A percentile compares a stretch with the other conserved stretches of the same genome.
Evolutionary conservation across 23 red algal genomes (phyloP).

Genomic region (Cyanidiococcus yangmingshanensis): DNA sequence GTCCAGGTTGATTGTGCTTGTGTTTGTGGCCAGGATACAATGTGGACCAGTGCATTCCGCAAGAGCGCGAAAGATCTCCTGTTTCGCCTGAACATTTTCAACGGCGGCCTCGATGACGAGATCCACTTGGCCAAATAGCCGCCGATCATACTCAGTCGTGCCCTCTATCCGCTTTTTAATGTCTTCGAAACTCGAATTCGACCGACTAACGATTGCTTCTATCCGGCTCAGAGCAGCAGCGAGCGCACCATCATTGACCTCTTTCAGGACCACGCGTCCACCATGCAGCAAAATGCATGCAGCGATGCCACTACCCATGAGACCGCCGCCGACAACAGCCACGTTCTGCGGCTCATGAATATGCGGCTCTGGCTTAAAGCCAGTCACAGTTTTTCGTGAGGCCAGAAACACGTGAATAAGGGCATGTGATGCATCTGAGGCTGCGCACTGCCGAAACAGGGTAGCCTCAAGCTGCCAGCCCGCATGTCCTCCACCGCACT

Average conservation of each 20-base stretch:
- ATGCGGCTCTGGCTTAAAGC: not conserved
- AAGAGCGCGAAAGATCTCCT: conserved; percentile 66
- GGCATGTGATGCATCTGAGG: conserved; percentile 40
- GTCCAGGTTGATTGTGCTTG: conserved; percentile 86
- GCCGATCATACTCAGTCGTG: conserved; percentile 33
- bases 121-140: conserved; percentile 45
- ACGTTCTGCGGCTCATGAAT: conserved; percentile 28
- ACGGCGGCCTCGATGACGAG: conserved; percentile 93
- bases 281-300: conserved; percentile 40
- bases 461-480: conserved; percentile 49
- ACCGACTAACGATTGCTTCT: conserved; percentile 47
- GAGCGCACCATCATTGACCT: conserved; percentile 58
- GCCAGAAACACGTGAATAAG: conserved; percentile 87
- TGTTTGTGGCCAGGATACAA: conserved; percentile 96
- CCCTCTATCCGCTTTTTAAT: conserved; percentile 24
- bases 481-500: conserved; percentile 47
- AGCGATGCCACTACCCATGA: conserved; percentile 98
- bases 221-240: conserved; percentile 50
- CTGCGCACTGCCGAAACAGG: conserved; percentile 45
- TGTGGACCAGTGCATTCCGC: conserved; percentile 35
- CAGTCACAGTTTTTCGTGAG: conserved; percentile 31
- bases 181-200: not conserved
- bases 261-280: conserved; percentile 75
- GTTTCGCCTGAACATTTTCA: conserved; percentile 78
- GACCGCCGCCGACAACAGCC: conserved; percentile 79